These are phyloP conservation scores for Sugiyamaella floridensis DNA, from an alignment of 805 yeast genomes.

Conservation along the genomic window DNA sequence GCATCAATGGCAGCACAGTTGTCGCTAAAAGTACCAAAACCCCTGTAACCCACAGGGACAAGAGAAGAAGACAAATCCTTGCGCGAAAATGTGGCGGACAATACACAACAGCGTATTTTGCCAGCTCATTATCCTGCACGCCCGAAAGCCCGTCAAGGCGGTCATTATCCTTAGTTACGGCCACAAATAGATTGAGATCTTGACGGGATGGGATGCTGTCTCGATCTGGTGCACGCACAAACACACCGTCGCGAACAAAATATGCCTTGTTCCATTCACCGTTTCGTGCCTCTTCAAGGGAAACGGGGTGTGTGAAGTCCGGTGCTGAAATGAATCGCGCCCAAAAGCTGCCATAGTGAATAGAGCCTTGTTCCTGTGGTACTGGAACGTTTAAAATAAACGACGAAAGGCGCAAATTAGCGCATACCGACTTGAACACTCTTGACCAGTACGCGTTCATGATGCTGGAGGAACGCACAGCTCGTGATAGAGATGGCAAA, in stretches of 20 bases:
- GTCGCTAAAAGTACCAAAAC: conserved; percentile 18
- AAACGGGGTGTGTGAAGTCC: conserved; percentile 53
- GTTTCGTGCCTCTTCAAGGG: conserved; percentile 35
- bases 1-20: conserved; percentile 23
- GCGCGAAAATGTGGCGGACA: conserved; percentile 70
- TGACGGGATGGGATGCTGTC: conserved; percentile 66
- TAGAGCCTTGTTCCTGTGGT: conserved; percentile 63
- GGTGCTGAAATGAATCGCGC: conserved; percentile 43
- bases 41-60: conserved; percentile 42
- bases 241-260: conserved; percentile 74
- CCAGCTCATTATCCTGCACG: conserved; percentile 37
- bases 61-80: conserved; percentile 47
- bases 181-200: conserved; percentile 57
- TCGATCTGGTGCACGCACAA: conserved; percentile 78
- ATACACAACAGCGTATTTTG: conserved; percentile 67
- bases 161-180: conserved; percentile 74
- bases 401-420: conserved; percentile 66
- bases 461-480: conserved; percentile 13
- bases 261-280: conserved; percentile 46
- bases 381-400: conserved; percentile 60
- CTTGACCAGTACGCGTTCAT: conserved; percentile 45
- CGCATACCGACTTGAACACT: conserved; percentile 50
- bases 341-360: conserved; percentile 46
- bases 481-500: conserved; percentile 9
- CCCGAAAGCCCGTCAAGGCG: conserved; percentile 39